These are phyloP conservation scores for Fusarium tjaetaba DNA, from an alignment of 2,329 filamentous ascomycete species.

Conservation along the genomic window DNA sequence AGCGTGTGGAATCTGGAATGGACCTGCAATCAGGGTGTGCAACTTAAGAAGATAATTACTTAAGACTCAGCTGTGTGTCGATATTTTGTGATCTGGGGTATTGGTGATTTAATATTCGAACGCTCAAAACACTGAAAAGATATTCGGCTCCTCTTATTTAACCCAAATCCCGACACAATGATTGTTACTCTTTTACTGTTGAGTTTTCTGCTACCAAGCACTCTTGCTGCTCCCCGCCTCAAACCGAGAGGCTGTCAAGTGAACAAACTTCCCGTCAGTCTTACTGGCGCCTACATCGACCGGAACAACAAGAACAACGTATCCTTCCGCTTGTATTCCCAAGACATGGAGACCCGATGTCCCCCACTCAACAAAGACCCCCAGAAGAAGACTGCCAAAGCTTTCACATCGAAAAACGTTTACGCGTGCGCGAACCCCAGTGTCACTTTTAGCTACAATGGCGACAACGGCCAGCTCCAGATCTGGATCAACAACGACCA, in stretches of 20 bases:
- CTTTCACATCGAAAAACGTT: neutral
- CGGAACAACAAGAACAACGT: neutral
- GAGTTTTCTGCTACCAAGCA: neutral
- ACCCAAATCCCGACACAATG: accelerated
- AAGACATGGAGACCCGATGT: neutral
- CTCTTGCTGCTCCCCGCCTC: neutral
- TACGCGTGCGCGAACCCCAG: neutral
- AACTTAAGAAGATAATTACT: neutral
- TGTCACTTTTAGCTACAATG: neutral
- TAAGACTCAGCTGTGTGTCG: neutral
- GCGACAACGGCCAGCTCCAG: neutral
- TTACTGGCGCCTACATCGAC: neutral
- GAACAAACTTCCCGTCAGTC: neutral
- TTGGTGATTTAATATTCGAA: accelerated
- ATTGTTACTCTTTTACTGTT: neutral
- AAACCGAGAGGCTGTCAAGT: neutral
- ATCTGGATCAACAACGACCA: neutral
- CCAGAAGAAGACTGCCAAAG: neutral
- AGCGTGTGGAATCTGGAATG: neutral
- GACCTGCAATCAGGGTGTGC: neutral
- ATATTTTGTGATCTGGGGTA: accelerated
- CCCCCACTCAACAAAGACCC: neutral
- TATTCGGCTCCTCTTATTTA: neutral
- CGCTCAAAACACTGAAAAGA: neutral
- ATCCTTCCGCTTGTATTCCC: neutral